phyloP scores from a whole-genome alignment of 225 moss, liverwort and hornwort genomes.

The Asterella californica region DNA sequence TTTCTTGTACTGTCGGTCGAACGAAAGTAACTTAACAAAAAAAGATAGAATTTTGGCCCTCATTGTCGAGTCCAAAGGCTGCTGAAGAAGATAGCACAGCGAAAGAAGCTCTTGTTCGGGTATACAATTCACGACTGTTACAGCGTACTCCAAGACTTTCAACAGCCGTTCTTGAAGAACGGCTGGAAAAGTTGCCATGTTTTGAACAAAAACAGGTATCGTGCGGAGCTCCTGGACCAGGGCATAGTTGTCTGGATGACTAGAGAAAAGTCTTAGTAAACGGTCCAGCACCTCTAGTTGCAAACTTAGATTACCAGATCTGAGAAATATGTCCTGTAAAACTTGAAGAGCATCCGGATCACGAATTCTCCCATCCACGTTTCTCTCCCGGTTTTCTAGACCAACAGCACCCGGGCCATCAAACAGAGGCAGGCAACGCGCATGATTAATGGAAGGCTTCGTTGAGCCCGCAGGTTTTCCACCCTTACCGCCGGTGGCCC shows the following conservation, averaged over 20 bases:
- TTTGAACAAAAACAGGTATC: slow-evolving; percentile 81
- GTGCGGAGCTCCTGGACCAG: slow-evolving; percentile 91
- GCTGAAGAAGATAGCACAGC: slow-evolving; percentile 87
- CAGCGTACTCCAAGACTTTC: slow-evolving; percentile 92
- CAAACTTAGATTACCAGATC: slow-evolving; percentile 56
- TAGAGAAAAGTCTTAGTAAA: slow-evolving; percentile 80
- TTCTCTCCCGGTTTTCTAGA: slow-evolving; percentile 34
- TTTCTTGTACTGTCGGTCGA: slow-evolving; percentile 94
- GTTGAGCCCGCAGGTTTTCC: slow-evolving; percentile 44
- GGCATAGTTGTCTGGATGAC: slow-evolving; percentile 84
- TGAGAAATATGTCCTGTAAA: slow-evolving; percentile 84
- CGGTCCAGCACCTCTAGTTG: slow-evolving; percentile 87
- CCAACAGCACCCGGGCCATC: slow-evolving; percentile 42
- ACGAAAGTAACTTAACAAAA: slow-evolving; percentile 91
- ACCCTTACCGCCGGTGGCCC: slow-evolving; percentile 53
- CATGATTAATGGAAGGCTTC: slow-evolving; percentile 29
- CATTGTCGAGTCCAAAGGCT: slow-evolving; percentile 67
- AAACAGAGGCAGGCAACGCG: slow-evolving; percentile 44
- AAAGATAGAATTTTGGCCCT: slow-evolving; percentile 76
- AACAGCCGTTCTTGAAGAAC: slow-evolving; percentile 84
- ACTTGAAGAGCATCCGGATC: slow-evolving; percentile 76
- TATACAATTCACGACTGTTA: slow-evolving; percentile 83
- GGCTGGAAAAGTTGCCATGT: slow-evolving; percentile 81
- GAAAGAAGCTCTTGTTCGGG: slow-evolving; percentile 96
- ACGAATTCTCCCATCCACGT: slow-evolving; percentile 78